phyloP scores from a whole-genome alignment of 73 alveolate genomes.

The Tetrahymena malaccensis region DNA sequence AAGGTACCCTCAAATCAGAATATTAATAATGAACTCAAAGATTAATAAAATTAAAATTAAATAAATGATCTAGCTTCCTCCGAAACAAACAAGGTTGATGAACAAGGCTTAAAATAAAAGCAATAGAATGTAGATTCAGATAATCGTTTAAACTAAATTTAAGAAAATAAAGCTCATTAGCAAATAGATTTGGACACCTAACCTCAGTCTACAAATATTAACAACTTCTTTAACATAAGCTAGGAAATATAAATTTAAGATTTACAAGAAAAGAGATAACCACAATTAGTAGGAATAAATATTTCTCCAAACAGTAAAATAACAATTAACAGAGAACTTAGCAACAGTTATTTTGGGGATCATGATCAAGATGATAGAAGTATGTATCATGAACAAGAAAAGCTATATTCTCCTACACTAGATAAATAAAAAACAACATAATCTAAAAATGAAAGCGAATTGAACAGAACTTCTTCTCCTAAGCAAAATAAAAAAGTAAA shows the following conservation, averaged over 20 bases:
- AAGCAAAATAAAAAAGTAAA: not conserved
- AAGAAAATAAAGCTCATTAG: not conserved
- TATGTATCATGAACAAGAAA: not conserved
- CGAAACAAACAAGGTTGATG: not conserved
- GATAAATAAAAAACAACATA: not conserved
- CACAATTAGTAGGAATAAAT: not conserved
- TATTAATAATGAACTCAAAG: not conserved
- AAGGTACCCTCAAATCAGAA: no score
- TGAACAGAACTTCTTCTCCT: not conserved
- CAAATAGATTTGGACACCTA: not conserved
- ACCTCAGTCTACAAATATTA: not conserved
- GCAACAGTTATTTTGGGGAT: not conserved
- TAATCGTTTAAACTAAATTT: not conserved
- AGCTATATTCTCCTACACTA: not conserved
- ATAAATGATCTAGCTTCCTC: not conserved
- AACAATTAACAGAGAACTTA: not conserved
- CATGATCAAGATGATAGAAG: not conserved
- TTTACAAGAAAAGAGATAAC: not conserved
- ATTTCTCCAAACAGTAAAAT: not conserved
- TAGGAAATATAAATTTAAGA: not conserved
- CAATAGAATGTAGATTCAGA: not conserved
- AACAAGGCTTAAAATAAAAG: not conserved
- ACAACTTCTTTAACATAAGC: not conserved
- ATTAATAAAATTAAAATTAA: no score
- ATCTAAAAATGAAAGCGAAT: not conserved